Evolutionary conservation across 768 basidiomycete species (phyloP).

Genomic region (Stropharia rugosoannulata): DNA sequence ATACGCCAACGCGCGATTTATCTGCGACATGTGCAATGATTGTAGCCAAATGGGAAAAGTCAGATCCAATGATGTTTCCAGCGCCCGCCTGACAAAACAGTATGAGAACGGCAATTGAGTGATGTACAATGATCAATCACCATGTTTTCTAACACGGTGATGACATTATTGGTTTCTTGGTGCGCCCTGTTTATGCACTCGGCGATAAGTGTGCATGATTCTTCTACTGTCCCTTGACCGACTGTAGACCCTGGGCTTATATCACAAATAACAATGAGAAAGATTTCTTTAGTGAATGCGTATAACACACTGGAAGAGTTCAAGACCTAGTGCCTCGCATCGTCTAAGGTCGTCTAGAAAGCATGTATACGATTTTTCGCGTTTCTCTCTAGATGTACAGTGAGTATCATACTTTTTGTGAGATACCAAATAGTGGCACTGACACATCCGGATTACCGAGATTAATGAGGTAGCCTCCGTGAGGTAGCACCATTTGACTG

Average conservation of each 20-base stretch:
- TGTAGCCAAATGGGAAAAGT: conserved; percentile 61
- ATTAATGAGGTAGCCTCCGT: conserved; percentile 86
- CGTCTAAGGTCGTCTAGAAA: conserved; percentile 82
- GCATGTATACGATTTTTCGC: conserved; percentile 72
- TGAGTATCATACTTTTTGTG: background rate
- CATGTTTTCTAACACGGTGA: conserved; percentile 84
- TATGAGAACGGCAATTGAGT: background rate
- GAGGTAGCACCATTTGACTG: conserved; percentile 66
- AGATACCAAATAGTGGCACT: conserved; percentile 23
- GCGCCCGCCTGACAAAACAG: conserved; percentile 59
- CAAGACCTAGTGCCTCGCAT: conserved; percentile 74
- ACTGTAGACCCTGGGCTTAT: conserved; percentile 79
- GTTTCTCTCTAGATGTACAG: conserved; percentile 47
- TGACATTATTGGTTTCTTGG: conserved; percentile 50
- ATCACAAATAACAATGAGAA: background rate
- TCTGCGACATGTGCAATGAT: conserved; percentile 74
- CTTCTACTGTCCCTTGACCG: conserved; percentile 57
- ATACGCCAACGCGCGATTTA: conserved; percentile 76
- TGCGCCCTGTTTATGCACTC: conserved; percentile 77
- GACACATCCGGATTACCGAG: conserved; percentile 78
- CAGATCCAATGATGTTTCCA: conserved; percentile 74
- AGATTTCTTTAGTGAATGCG: background rate
- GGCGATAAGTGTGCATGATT: conserved; percentile 65
- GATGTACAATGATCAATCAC: conserved; percentile 29
- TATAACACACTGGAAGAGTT: conserved; percentile 72